A percentile compares a stretch with the other conserved stretches of the same genome.
phyloP scores from a whole-genome alignment of 2,329 filamentous ascomycete genomes.

The Emergomyces orientalis region DNA sequence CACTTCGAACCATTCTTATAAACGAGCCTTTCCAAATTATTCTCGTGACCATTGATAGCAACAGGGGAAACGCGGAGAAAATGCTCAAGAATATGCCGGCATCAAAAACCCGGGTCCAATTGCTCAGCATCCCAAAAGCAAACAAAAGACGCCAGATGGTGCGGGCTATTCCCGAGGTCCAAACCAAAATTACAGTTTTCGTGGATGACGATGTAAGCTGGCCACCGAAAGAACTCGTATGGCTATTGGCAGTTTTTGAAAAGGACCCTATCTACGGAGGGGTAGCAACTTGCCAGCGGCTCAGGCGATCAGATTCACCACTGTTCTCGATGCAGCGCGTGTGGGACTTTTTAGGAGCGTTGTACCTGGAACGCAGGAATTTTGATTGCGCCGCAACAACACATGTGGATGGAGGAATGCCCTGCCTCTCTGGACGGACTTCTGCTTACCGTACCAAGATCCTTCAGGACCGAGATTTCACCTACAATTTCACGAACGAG shows the following conservation, averaged over 20 bases:
- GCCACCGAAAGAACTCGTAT: conserved; percentile 74
- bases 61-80: conserved; percentile 57
- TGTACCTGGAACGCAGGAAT: conserved; percentile 88
- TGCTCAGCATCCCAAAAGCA: conserved; percentile 70
- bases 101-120: conserved; percentile 58
- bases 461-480: conserved; percentile 73
- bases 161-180: conserved; percentile 75
- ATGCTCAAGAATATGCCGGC: conserved; percentile 48
- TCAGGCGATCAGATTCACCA: conserved; percentile 58
- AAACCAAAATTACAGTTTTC: conserved; percentile 77
- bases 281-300: conserved; percentile 82
- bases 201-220: conserved; percentile 94
- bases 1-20: conserved; percentile 52
- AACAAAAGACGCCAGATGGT: conserved; percentile 95
- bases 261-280: conserved; percentile 67
- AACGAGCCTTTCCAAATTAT: conserved; percentile 59
- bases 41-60: conserved; percentile 77
- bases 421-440: conserved; percentile 89
- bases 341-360: conserved; percentile 83
- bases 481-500: conserved; percentile 83
- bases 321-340: conserved; percentile 50
- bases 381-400: conserved; percentile 96
- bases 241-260: conserved; percentile 90
- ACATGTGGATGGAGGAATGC: conserved; percentile 89
- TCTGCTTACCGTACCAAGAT: conserved; percentile 88